A percentile compares a stretch with the other conserved stretches of the same genome.
Conservation (phyloP, 352 stramenopile genomes). For the Phytophthora pluvialis region DNA sequence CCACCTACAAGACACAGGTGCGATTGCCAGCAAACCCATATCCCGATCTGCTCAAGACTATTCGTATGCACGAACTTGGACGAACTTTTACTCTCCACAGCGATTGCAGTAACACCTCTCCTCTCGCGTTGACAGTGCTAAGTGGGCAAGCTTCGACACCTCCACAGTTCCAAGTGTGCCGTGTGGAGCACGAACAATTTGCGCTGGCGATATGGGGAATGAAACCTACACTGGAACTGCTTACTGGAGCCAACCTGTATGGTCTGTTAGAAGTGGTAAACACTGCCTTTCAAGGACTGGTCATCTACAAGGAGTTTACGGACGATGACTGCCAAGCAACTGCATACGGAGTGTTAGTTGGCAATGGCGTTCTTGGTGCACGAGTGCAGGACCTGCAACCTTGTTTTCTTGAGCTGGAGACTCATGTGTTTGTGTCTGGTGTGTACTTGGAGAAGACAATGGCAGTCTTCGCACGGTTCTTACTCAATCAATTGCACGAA, state of each 20-base stretch:
- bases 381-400: neutral
- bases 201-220: slow-evolving; percentile 36
- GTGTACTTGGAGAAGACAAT: slow-evolving; percentile 52
- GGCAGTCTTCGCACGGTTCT: slow-evolving; percentile 54
- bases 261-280: slow-evolving; percentile 18
- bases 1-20: slow-evolving; percentile 31
- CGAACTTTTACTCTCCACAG: slow-evolving; percentile 24
- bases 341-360: slow-evolving; percentile 36
- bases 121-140: slow-evolving; percentile 18
- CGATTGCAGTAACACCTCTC: neutral
- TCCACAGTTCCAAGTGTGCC: slow-evolving; percentile 20
- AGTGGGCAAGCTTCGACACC: slow-evolving; percentile 19
- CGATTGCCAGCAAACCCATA: slow-evolving; percentile 52
- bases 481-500: slow-evolving; percentile 54
- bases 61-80: slow-evolving; percentile 45
- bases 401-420: slow-evolving; percentile 33
- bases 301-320: slow-evolving; percentile 22
- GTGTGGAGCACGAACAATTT: slow-evolving; percentile 32
- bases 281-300: slow-evolving; percentile 12
- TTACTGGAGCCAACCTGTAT: slow-evolving; percentile 24
- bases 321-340: slow-evolving; percentile 37
- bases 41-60: slow-evolving; percentile 33
- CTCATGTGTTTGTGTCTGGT: slow-evolving; percentile 48
- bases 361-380: slow-evolving; percentile 22
- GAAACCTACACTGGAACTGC: slow-evolving; percentile 24